Conservation (phyloP, 2,329 filamentous ascomycete species). For the Elsinoe ampelina region DNA sequence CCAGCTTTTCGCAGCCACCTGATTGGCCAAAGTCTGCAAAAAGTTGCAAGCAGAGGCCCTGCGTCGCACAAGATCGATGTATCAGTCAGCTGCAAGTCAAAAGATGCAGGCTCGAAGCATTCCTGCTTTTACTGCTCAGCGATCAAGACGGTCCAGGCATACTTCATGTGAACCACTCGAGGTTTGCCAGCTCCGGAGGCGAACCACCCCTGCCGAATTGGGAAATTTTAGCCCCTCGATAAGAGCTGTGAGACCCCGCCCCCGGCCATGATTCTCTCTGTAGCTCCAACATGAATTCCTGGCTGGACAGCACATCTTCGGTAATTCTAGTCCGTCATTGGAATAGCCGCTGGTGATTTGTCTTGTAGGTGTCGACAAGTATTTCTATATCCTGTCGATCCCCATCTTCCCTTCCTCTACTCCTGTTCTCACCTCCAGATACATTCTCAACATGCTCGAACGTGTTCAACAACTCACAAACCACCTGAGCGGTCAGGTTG, state of each 20-base stretch:
- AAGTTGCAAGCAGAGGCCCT: no score
- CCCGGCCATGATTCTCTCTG: not conserved
- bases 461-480: constrained; percentile 54
- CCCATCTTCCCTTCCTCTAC: not conserved
- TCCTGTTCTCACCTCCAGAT: not conserved
- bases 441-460: constrained; percentile 47
- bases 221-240: not conserved
- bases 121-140: no score
- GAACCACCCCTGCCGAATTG: not conserved
- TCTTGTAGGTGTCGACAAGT: not conserved
- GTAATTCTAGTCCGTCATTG: not conserved
- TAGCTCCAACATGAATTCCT: not conserved
- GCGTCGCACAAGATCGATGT: no score
- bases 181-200: not conserved
- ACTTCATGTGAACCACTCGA: no score
- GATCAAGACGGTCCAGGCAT: no score
- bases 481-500: constrained; percentile 48
- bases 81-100: no score
- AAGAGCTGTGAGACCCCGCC: constrained; percentile 7
- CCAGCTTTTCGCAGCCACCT: no score
- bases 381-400: not conserved
- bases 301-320: not conserved
- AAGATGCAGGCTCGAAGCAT: no score
- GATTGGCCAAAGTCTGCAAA: no score
- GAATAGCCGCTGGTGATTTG: not conserved